These are phyloP conservation scores for Trichoderma sp. DNA, from an alignment of 2,329 filamentous ascomycete genomes.

Conservation along the genomic window DNA sequence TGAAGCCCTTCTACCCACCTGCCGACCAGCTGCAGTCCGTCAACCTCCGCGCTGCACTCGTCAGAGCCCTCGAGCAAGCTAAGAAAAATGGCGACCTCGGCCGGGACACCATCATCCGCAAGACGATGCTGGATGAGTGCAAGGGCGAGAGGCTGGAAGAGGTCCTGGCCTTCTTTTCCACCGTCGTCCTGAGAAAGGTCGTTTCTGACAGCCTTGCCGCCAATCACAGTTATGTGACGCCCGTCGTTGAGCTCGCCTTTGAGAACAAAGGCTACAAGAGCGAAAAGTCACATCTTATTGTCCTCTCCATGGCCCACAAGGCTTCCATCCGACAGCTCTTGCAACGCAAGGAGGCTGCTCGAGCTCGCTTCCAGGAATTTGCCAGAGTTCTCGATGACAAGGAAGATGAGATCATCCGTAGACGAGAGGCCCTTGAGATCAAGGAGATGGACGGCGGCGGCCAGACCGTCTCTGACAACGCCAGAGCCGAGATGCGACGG, in stretches of 20 bases:
- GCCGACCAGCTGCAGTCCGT: slow-evolving; percentile 87
- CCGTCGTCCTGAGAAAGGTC: slow-evolving; percentile 73
- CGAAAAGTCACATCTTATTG: slow-evolving; percentile 59
- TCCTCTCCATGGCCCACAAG: slow-evolving; percentile 73
- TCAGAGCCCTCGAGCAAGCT: slow-evolving; percentile 76
- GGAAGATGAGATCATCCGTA: slow-evolving; percentile 57
- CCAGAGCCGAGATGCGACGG: slow-evolving; percentile 57
- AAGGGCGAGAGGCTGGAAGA: slow-evolving; percentile 90
- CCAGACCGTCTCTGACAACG: slow-evolving; percentile 46
- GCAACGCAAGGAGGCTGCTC: slow-evolving; percentile 60
- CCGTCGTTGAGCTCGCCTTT: slow-evolving; percentile 59
- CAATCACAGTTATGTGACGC: slow-evolving; percentile 47
- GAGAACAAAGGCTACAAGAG: slow-evolving; percentile 61
- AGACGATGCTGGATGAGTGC: slow-evolving; percentile 97
- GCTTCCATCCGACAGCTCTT: slow-evolving; percentile 64
- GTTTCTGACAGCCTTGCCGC: slow-evolving; percentile 50
- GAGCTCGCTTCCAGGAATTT: slow-evolving; percentile 64
- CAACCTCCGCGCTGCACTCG: slow-evolving; percentile 82
- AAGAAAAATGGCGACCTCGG: slow-evolving; percentile 87
- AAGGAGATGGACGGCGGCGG: slow-evolving; percentile 36
- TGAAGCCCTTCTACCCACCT: slow-evolving; percentile 88
- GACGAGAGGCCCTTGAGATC: slow-evolving; percentile 51
- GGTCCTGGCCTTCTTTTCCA: slow-evolving; percentile 80
- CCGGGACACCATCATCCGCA: slow-evolving; percentile 77
- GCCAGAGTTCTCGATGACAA: slow-evolving; percentile 65